These are phyloP conservation scores for Haplosporangium sp. DNA, from an alignment of 371 early-diverging fungal genomes.

Conservation along the genomic window DNA sequence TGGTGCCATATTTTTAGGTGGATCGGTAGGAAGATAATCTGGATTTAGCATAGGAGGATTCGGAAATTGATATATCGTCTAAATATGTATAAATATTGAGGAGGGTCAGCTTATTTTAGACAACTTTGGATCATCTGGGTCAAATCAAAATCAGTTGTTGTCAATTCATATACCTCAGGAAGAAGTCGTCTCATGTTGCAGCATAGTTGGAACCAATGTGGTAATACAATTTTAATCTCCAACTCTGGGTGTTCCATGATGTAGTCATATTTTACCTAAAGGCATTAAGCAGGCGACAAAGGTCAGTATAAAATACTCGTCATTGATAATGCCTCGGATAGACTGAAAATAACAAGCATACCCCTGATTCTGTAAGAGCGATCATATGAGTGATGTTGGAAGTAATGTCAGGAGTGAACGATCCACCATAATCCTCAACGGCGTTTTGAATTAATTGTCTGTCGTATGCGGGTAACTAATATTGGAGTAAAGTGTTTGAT, in stretches of 20 bases:
- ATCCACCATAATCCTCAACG: constrained; percentile 69
- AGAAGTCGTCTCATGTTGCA: constrained; percentile 65
- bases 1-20: constrained; percentile 35
- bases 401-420: constrained; percentile 57
- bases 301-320: neutral
- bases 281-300: neutral
- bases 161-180: constrained; percentile 55
- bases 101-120: neutral
- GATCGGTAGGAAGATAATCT: constrained; percentile 21
- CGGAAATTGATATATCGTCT: constrained; percentile 41
- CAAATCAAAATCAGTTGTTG: neutral
- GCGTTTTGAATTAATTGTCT: constrained; percentile 61
- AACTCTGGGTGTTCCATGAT: constrained; percentile 57
- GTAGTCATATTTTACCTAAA: constrained; percentile 64
- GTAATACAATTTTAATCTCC: constrained; percentile 73
- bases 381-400: constrained; percentile 73
- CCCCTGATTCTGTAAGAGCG: constrained; percentile 60
- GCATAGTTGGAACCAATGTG: constrained; percentile 86
- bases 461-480: constrained; percentile 64
- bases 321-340: neutral
- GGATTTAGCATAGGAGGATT: constrained; percentile 32
- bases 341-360: constrained; percentile 40
- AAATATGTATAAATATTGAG: neutral
- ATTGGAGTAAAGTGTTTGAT: neutral
- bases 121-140: neutral